Percentiles rank a stretch among this genome's conserved stretches.
Conservation (phyloP, 257 asterid species). For the Apocynum venetum region DNA sequence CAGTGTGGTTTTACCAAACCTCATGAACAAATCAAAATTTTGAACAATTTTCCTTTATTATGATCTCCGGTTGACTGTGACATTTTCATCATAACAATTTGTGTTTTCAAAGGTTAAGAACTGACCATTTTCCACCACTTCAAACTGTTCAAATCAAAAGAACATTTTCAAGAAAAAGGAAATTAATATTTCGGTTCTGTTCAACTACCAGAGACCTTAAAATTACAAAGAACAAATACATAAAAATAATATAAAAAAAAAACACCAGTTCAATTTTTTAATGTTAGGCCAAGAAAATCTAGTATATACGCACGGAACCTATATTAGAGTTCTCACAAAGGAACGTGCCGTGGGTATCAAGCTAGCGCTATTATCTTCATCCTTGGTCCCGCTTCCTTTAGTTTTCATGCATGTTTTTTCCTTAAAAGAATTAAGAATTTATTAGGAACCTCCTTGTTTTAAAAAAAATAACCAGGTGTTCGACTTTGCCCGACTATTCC, state of each 20-base stretch:
- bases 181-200: slow-evolving; percentile 7
- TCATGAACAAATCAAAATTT: slow-evolving; percentile 15
- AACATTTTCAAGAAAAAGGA: neutral
- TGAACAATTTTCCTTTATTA: neutral
- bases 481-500: too few relatives aligned
- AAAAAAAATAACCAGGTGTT: too few relatives aligned
- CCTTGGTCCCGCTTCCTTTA: too few relatives aligned
- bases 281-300: neutral
- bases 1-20: slow-evolving; percentile 50
- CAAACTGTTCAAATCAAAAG: neutral
- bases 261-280: too few relatives aligned
- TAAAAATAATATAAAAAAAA: too few relatives aligned
- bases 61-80: neutral
- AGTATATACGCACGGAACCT: too few relatives aligned
- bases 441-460: too few relatives aligned
- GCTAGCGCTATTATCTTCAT: too few relatives aligned
- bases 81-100: neutral
- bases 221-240: neutral
- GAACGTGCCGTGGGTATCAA: too few relatives aligned
- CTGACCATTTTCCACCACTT: neutral
- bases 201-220: slow-evolving; percentile 12
- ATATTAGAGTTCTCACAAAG: too few relatives aligned
- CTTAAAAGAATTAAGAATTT: too few relatives aligned
- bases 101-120: neutral
- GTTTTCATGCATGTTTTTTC: too few relatives aligned